Evolutionary conservation across 306 rosid species (phyloP).

Genomic region (Mimosa bimucronata): DNA sequence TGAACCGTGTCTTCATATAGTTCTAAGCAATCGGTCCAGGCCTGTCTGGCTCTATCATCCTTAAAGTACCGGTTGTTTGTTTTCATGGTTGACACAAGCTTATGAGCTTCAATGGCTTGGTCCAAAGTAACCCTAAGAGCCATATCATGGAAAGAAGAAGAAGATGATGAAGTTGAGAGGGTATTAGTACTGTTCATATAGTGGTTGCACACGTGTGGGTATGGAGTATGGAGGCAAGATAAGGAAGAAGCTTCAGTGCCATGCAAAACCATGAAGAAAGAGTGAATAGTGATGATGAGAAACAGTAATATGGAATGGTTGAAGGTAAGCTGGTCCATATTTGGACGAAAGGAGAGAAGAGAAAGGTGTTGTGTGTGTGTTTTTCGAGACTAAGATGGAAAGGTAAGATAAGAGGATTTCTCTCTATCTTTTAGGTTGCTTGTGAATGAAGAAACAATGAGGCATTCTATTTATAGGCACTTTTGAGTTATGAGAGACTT

Average conservation of each 20-base stretch:
- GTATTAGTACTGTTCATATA: constrained; percentile 43
- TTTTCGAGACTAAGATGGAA: background rate
- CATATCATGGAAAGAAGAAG: constrained; percentile 50
- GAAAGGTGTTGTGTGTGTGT: background rate
- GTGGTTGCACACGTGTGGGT: constrained; percentile 64
- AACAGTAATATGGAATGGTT: constrained; percentile 35
- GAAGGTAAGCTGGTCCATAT: constrained; percentile 47
- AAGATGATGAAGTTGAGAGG: constrained; percentile 39
- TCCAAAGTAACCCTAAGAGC: constrained; percentile 57
- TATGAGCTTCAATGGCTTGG: constrained; percentile 67
- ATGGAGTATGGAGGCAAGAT: constrained; percentile 78
- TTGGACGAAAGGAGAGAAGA: background rate
- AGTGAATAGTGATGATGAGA: constrained; percentile 18
- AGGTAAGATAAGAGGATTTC: background rate
- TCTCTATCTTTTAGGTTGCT: background rate
- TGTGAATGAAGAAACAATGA: constrained; percentile 29
- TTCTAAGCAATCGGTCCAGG: constrained; percentile 77
- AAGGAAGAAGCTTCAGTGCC: constrained; percentile 14
- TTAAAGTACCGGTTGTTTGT: constrained; percentile 36
- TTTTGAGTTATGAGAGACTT: no score
- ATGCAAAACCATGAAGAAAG: constrained; percentile 44
- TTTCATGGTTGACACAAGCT: constrained; percentile 56
- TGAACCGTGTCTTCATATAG: constrained; percentile 69
- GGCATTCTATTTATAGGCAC: constrained; percentile 33
- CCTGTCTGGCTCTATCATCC: constrained; percentile 47